Evolutionary conservation across 345 rosid genomes (phyloP), one percentile per base, ranked within the genome.

Genomic region (Citrus inodora): DNA sequence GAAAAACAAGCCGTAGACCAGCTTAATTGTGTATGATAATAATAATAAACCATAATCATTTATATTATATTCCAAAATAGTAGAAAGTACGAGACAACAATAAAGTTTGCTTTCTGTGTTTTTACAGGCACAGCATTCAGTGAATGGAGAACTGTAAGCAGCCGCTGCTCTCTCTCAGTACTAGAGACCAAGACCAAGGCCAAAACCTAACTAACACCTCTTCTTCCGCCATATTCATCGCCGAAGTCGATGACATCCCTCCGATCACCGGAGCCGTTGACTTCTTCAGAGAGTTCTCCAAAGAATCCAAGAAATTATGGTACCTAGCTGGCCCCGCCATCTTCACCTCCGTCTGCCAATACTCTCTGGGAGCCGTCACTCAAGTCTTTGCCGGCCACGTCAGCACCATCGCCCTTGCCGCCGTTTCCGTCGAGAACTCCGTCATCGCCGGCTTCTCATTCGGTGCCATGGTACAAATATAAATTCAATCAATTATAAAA

Each of bases 381-480:
- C 98, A 90, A 70, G 87, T 90, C 78, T 89, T 91, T 63, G 76
- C 97, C 67, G 97, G 98, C 40, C 99, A 92, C 8, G 86, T 93
- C 48, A 82, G 96, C 77, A 90, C 93, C 71, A 78, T 92, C 19
- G 88, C 85, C 68, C 96, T 93, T 19, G 98, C 96, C 4, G 98
- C 95, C 56, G 90, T 93, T 83, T 91, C 99, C 72, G 75, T 95
- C 1, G 98, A 92, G 79, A 93, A 93, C 83, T 89, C 98, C 4
- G 94, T 95, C 87, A 88, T 95, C 77, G 93, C 96, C n/a, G 98
- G 98, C 64, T 93, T 95, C 87, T 92, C 98, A 60, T 93, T 90
- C 46, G 98, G 99, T 7, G 6, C 76, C 85, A 91, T 90, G 99
- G 94, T 95, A 89, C 19, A 30, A 6, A 46, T 46, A 46, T 46